Evolutionary conservation across 140 eudicot genomes (phyloP).

Genomic region (Cichorium intybus): DNA sequence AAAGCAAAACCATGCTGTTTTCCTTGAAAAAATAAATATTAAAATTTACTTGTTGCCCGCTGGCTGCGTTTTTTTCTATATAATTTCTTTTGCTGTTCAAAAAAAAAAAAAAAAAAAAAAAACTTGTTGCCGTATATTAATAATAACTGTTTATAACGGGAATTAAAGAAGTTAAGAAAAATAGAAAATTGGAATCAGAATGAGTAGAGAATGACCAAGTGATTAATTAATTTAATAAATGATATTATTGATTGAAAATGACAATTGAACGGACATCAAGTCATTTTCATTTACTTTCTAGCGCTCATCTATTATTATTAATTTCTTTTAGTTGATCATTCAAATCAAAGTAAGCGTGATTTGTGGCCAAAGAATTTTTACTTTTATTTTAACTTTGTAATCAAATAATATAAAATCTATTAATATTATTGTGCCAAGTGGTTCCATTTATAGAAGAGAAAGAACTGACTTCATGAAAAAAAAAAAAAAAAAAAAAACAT

Average conservation of each 20-base stretch:
- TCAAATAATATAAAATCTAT: neutral
- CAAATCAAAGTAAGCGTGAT: neutral
- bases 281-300: constrained; percentile 7
- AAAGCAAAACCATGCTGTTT: neutral
- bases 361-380: neutral
- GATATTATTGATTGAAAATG: constrained; percentile 2
- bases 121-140: neutral
- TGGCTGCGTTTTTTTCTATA: too few species aligned
- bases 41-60: too few species aligned
- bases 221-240: neutral
- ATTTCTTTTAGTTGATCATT: neutral
- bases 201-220: constrained; percentile 12
- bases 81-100: too few species aligned
- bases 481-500: too few species aligned
- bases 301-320: neutral
- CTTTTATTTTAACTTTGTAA: neutral
- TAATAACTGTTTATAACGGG: neutral
- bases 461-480: neutral
- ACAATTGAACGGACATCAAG: neutral
- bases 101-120: too few species aligned
- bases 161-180: neutral
- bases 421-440: neutral
- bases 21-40: neutral
- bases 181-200: neutral
- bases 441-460: too few species aligned